phyloP scores from a whole-genome alignment of 2,329 filamentous ascomycete species.

The Pseudopyricularia javanii region DNA sequence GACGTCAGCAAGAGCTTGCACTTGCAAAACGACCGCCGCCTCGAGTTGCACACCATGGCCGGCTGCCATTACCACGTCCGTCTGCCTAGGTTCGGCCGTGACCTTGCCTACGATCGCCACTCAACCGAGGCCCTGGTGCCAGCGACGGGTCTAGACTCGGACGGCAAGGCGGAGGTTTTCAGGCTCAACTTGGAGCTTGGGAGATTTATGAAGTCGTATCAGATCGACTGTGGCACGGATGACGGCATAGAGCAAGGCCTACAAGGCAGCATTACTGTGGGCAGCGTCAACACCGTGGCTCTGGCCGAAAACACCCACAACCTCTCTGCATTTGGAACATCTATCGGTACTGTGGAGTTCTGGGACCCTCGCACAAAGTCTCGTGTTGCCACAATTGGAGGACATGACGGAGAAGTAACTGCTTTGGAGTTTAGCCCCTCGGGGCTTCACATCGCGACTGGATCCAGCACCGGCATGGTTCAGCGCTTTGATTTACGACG shows the following conservation, averaged over 20 bases:
- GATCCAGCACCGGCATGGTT: constrained; percentile 77
- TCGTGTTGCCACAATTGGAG: constrained; percentile 64
- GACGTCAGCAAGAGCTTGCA: constrained; percentile 95
- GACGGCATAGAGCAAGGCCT: constrained; percentile 62
- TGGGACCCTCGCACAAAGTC: constrained; percentile 84
- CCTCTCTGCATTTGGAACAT: constrained; percentile 84
- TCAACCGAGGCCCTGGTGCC: constrained; percentile 80
- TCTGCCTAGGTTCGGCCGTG: constrained; percentile 83
- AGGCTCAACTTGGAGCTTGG: constrained; percentile 84
- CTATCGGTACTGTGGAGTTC: constrained; percentile 89
- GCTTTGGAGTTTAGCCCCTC: constrained; percentile 77
- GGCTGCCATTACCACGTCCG: constrained; percentile 84
- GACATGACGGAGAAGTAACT: constrained; percentile 63
- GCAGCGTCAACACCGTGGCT: constrained; percentile 76
- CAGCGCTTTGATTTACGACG: constrained; percentile 88
- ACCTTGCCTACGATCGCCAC: constrained; percentile 71
- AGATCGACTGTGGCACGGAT: constrained; percentile 80
- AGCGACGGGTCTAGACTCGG: constrained; percentile 72
- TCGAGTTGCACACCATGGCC: constrained; percentile 86
- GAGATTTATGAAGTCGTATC: constrained; percentile 87
- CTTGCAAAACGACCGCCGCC: constrained; percentile 77
- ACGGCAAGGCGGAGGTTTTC: constrained; percentile 86
- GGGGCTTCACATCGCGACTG: constrained; percentile 74
- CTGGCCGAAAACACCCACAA: constrained; percentile 85
- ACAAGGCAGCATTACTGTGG: constrained; percentile 76